Conservation (phyloP, 116 monocot genomes). For the Cymodocea nodosa region DNA sequence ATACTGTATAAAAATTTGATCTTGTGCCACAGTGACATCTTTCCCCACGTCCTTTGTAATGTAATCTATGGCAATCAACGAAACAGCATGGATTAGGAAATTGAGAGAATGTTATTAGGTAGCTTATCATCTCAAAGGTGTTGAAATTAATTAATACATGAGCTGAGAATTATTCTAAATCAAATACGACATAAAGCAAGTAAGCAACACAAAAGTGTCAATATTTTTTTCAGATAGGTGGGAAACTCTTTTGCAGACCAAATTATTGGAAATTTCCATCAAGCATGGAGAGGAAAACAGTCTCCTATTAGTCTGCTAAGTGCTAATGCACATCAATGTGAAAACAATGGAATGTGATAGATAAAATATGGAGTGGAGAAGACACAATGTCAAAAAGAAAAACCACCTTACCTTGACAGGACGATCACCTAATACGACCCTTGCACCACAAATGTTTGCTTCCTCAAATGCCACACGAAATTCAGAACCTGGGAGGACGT, state of each 20-base stretch:
- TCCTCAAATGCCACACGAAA: constrained; percentile 96
- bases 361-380: neutral
- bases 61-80: constrained; percentile 48
- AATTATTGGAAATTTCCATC: no score
- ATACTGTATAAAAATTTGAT: constrained; percentile 74
- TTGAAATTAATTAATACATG: no score
- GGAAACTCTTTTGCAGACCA: no score
- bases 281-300: no score
- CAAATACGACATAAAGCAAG: no score
- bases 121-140: no score
- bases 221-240: no score
- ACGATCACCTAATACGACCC: constrained; percentile 84
- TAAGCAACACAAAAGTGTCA: no score
- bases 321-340: no score
- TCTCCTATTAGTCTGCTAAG: no score
- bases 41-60: constrained; percentile 88
- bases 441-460: constrained; percentile 74
- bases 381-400: neutral
- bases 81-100: neutral
- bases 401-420: constrained; percentile 55
- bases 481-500: constrained; percentile 88
- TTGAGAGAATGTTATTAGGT: neutral
- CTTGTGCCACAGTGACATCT: constrained; percentile 79
- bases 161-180: no score
- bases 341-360: no score